Conservation (phyloP, 306 rosid species). For the Hippophae tibetana region DNA sequence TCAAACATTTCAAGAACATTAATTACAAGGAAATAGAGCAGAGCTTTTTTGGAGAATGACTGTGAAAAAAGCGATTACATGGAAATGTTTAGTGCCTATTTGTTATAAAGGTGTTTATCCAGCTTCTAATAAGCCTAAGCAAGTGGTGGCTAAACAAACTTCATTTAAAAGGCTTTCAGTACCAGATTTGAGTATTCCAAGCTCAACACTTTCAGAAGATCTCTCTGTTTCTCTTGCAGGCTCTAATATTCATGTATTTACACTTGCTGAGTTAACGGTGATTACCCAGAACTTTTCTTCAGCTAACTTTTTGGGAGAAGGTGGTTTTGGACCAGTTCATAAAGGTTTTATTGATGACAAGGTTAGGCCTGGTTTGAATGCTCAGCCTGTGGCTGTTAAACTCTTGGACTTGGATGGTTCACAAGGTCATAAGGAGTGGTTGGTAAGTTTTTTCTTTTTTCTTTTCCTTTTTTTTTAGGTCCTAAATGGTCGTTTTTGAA, state of each 20-base stretch:
- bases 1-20: too few species aligned
- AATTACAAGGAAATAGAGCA: too few species aligned
- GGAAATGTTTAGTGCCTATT: constrained; percentile 42
- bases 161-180: constrained; percentile 51
- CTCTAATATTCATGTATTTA: constrained; percentile 52
- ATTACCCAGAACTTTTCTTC: constrained; percentile 71
- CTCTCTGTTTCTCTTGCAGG: constrained; percentile 77
- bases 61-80: constrained; percentile 24
- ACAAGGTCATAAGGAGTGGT: constrained; percentile 96
- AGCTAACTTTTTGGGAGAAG: constrained; percentile 72
- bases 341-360: constrained; percentile 92
- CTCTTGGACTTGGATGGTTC: constrained; percentile 75
- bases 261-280: constrained; percentile 70
- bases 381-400: constrained; percentile 94
- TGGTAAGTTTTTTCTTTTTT: constrained; percentile 42
- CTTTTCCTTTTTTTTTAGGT: too few species aligned
- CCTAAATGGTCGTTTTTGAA: background rate
- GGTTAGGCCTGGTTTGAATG: constrained; percentile 54
- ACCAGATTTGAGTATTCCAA: constrained; percentile 61
- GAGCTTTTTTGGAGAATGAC: background rate
- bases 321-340: constrained; percentile 96
- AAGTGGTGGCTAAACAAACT: constrained; percentile 37
- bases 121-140: constrained; percentile 27
- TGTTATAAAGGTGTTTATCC: constrained; percentile 38
- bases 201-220: constrained; percentile 58